Conservation (phyloP, 1,284 basidiomycete species). For the Exobasidium rhododendri region DNA sequence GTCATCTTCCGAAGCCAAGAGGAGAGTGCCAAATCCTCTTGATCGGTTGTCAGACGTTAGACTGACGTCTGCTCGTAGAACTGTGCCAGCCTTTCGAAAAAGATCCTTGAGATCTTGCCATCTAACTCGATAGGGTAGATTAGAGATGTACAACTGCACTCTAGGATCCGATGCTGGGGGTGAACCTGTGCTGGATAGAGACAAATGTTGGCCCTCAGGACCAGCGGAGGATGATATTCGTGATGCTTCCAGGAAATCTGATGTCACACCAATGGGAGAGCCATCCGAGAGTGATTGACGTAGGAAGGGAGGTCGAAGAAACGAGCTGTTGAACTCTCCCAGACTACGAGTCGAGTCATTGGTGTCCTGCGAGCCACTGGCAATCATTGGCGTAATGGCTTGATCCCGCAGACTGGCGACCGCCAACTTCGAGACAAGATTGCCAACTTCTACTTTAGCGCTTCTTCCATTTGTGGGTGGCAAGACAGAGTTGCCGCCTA, state of each 20-base stretch:
- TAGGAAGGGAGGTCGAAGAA: constrained; percentile 23
- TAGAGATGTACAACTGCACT: constrained; percentile 63
- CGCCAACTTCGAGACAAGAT: neutral
- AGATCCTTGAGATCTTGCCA: constrained; percentile 57
- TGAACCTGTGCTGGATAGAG: constrained; percentile 25
- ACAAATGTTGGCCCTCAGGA: neutral
- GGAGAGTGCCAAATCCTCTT: constrained; percentile 47
- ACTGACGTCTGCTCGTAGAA: constrained; percentile 56
- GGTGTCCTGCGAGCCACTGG: neutral
- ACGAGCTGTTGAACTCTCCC: neutral
- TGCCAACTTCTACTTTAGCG: too few species aligned
- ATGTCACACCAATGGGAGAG: neutral
- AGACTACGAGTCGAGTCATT: neutral
- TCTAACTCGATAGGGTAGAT: constrained; percentile 55
- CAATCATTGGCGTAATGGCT: neutral
- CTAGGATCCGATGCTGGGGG: constrained; percentile 66
- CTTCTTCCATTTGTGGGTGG: too few species aligned
- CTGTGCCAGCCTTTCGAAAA: constrained; percentile 56
- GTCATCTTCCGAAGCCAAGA: constrained; percentile 53
- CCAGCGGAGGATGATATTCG: constrained; percentile 24
- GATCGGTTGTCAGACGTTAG: constrained; percentile 51
- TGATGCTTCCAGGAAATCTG: neutral
- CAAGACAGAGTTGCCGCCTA: neutral
- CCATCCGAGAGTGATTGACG: constrained; percentile 34
- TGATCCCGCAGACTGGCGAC: neutral